Conservation (phyloP, 805 yeast species). For the Saccharomyces eubayanus region DNA sequence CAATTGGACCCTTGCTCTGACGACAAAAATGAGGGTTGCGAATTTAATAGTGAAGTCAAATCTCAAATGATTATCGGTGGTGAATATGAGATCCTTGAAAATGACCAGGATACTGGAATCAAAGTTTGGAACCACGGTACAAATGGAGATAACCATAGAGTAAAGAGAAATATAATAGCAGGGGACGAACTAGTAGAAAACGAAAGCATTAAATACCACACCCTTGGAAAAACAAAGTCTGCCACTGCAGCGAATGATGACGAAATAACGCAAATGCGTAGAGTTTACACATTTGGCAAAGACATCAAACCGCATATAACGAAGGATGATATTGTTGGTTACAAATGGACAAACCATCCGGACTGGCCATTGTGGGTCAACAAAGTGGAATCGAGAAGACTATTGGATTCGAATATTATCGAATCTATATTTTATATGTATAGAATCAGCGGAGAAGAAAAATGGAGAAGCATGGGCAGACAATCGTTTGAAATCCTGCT, state of each 20-base stretch:
- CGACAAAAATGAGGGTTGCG: conserved; percentile 5
- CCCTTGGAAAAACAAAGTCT: neutral
- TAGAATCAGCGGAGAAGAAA: conserved; percentile 49
- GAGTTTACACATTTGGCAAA: conserved; percentile 5
- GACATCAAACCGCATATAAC: conserved; percentile 3
- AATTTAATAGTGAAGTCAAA: conserved; percentile 15
- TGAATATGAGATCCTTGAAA: conserved; percentile 8
- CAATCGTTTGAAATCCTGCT: conserved; percentile 37
- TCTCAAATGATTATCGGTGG: conserved; percentile 17
- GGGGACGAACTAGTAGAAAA: neutral
- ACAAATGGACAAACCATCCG: conserved; percentile 23
- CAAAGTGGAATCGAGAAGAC: conserved; percentile 31
- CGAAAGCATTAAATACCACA: conserved; percentile 3
- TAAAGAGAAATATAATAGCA: neutral
- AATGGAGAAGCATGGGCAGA: conserved; percentile 51
- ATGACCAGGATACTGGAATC: conserved; percentile 1
- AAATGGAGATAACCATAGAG: neutral
- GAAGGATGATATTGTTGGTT: conserved; percentile 5
- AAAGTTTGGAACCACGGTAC: neutral
- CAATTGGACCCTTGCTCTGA: conserved; percentile 13
- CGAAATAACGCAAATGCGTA: conserved; percentile 1
- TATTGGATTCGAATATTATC: conserved; percentile 53
- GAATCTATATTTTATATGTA: conserved; percentile 54
- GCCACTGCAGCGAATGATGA: neutral
- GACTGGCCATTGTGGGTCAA: conserved; percentile 30